Conservation (phyloP, 1,284 basidiomycete species). For the Trichosporon sp. region DNA sequence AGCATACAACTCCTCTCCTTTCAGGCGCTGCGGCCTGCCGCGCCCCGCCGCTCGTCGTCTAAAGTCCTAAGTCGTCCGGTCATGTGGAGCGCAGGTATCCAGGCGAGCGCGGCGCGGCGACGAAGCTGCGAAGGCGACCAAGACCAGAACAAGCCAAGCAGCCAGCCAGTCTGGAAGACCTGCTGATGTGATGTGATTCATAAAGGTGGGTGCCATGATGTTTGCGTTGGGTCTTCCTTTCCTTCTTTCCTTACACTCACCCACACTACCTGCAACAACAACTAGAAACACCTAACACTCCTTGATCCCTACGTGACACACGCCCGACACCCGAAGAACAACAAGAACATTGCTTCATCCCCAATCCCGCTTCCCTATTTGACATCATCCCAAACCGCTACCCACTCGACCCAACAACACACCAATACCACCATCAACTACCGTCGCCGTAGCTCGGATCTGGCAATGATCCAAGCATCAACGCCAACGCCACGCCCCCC, state of each 20-base stretch:
- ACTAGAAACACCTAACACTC: slow-evolving; percentile 4
- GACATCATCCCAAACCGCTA: background rate
- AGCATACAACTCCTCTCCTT: background rate
- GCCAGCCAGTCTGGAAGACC: background rate
- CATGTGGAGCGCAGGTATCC: slow-evolving; percentile 13
- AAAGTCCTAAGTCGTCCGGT: slow-evolving; percentile 12
- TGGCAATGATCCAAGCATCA: slow-evolving; percentile 14
- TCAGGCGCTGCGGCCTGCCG: background rate
- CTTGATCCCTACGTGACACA: slow-evolving; percentile 12
- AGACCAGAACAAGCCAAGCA: background rate
- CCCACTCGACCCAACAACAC: background rate
- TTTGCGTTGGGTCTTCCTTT: slow-evolving; percentile 15
- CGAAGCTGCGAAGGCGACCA: background rate
- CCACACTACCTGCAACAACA: background rate
- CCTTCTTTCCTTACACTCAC: slow-evolving; percentile 8
- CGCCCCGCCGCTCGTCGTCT: background rate
- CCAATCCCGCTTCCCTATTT: background rate
- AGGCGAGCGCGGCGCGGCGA: slow-evolving; percentile 12
- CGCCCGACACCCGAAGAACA: slow-evolving; percentile 1
- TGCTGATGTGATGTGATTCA: slow-evolving; percentile 9
- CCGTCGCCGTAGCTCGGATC: background rate
- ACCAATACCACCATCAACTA: background rate
- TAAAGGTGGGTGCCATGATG: slow-evolving; percentile 13
- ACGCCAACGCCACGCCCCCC: slow-evolving; percentile 9
- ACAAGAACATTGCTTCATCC: background rate